Conservation (phyloP, 495 filamentous ascomycete genomes). For the Bacidia rubella region DNA sequence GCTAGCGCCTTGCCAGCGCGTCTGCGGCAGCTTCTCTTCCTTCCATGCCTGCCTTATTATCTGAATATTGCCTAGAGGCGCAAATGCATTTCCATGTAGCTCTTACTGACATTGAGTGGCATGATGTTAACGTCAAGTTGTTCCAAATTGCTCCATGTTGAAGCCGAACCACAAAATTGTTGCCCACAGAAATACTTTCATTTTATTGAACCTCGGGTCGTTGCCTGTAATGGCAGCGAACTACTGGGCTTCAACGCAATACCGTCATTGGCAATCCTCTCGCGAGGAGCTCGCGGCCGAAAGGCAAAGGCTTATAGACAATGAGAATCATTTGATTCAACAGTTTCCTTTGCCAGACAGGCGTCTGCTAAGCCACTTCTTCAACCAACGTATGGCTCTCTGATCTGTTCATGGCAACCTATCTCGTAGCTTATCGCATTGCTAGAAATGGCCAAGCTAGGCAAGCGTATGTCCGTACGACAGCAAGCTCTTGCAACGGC, state of each 20-base stretch:
- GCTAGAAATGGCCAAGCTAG: conserved; percentile 68
- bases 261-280: conserved; percentile 79
- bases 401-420: not conserved
- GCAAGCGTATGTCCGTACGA: conserved; percentile 52
- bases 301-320: conserved; percentile 57
- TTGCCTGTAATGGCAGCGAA: conserved; percentile 70
- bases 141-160: too few relatives aligned
- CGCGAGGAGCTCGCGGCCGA: conserved; percentile 60
- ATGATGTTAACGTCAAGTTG: too few relatives aligned
- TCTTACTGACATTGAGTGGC: too few relatives aligned
- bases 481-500: conserved; percentile 93
- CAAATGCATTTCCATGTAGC: too few relatives aligned
- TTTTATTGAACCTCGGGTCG: not conserved
- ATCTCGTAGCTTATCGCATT: conserved; percentile 8
- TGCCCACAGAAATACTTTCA: too few relatives aligned
- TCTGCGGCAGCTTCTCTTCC: too few relatives aligned
- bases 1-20: not conserved
- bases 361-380: conserved; percentile 78
- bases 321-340: conserved; percentile 54
- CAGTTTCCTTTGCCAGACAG: conserved; percentile 71
- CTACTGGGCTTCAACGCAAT: conserved; percentile 92
- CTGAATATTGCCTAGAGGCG: too few relatives aligned
- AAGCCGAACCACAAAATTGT: too few relatives aligned
- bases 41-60: too few relatives aligned
- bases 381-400: conserved; percentile 60